Evolutionary conservation across 805 yeast genomes (phyloP).

Genomic region (Candida ponderosae): DNA sequence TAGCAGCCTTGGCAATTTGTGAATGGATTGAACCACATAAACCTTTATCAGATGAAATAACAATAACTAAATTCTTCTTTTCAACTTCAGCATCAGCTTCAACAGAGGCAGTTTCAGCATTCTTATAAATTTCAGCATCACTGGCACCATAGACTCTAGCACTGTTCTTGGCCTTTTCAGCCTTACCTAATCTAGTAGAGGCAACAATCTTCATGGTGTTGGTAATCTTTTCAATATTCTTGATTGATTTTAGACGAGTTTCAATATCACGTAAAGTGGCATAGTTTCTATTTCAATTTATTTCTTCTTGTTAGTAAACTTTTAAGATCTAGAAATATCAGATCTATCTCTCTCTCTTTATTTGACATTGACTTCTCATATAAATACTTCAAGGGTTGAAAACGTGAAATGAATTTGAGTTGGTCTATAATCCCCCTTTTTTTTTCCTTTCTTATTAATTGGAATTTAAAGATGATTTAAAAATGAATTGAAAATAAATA

Average conservation of each 20-base stretch:
- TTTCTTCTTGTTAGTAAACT: slow-evolving; percentile 12
- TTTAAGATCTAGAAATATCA: not conserved
- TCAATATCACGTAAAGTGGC: slow-evolving; percentile 99
- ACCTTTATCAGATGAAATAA: slow-evolving; percentile 95
- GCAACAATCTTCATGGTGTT: slow-evolving; percentile 99
- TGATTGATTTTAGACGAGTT: slow-evolving; percentile 94
- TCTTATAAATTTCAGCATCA: slow-evolving; percentile 69
- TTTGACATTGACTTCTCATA: too few relatives aligned
- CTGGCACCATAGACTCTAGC: slow-evolving; percentile 80
- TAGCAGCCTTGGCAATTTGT: slow-evolving; percentile 84
- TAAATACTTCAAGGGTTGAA: too few relatives aligned
- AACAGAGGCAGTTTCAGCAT: slow-evolving; percentile 68
- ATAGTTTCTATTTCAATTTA: slow-evolving; percentile 57
- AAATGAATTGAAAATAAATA: too few relatives aligned
- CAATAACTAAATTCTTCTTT: slow-evolving; percentile 72
- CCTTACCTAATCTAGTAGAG: slow-evolving; percentile 90
- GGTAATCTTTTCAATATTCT: slow-evolving; percentile 98
- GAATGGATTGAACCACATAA: slow-evolving; percentile 98
- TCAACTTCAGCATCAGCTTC: slow-evolving; percentile 30
- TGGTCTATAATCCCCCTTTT: too few relatives aligned
- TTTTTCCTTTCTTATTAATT: too few relatives aligned
- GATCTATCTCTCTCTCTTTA: too few relatives aligned
- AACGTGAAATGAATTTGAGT: too few relatives aligned
- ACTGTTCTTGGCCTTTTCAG: slow-evolving; percentile 88
- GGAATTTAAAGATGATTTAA: too few relatives aligned